phyloP scores from a whole-genome alignment of 176 grass and related monocot species.

The Cenchrus americanus region DNA sequence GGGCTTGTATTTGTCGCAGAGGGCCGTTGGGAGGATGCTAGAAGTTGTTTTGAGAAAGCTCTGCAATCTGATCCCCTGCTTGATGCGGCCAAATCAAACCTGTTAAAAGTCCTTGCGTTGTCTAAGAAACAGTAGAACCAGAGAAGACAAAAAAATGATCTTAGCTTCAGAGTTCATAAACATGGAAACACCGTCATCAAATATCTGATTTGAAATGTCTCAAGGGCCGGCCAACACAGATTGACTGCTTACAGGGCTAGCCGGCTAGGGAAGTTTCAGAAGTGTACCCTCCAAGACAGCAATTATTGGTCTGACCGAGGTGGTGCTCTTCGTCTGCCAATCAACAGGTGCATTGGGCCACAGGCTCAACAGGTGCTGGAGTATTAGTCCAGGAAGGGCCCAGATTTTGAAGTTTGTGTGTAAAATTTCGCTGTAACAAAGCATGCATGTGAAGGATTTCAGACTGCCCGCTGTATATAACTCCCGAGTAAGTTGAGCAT shows the following conservation, averaged over 20 bases:
- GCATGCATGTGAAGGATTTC: not conserved
- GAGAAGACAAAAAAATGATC: conserved; percentile 32
- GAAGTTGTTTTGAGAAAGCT: conserved; percentile 82
- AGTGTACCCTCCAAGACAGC: not conserved
- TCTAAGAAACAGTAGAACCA: conserved; percentile 53
- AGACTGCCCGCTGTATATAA: conserved; percentile 14
- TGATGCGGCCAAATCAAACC: conserved; percentile 89
- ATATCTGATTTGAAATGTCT: conserved; percentile 4
- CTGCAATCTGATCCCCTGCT: conserved; percentile 76
- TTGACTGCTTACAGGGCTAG: not conserved
- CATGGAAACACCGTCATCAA: not conserved
- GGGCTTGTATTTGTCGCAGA: conserved; percentile 85
- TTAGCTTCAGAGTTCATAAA: conserved; percentile 22
- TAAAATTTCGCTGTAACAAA: conserved; percentile 1
- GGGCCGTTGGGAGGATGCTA: conserved; percentile 69
- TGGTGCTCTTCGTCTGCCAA: not conserved
- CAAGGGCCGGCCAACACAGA: not conserved
- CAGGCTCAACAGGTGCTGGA: not conserved
- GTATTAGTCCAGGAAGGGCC: not conserved
- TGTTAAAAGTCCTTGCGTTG: conserved; percentile 57
- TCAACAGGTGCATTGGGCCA: not conserved
- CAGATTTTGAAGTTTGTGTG: conserved; percentile 20
- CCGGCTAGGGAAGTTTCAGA: not conserved
- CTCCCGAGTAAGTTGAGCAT: not conserved
- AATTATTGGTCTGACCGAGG: not conserved